Base-by-base conservation (phyloP, 2,329 filamentous ascomycete species). In the Fusarium anguioides region DNA sequence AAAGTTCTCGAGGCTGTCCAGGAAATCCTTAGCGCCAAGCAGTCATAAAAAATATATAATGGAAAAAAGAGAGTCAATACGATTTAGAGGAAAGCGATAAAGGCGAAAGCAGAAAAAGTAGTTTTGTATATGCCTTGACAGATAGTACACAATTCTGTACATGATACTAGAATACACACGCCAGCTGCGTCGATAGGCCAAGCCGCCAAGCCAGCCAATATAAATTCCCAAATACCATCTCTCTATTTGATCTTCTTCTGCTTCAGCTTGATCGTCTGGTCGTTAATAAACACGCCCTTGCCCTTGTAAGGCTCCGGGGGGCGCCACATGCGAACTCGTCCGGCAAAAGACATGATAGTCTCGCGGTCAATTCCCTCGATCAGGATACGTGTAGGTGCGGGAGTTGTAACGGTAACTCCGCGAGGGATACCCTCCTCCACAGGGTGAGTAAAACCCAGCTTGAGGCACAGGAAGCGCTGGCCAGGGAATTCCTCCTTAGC, bases 211-310 rank as follows among this genome's bases (percentile, higher is more conserved):
- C 33, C 14, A 53, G 60, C 62, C 31, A 27, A 47, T 41, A 21
- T 47, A 44, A 15, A 18, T 37, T 45, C 31, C 44, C 26, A 53
- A 29, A 41, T 46, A 11, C 15, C 50, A 50, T 42, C 51, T 70
- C 42, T 75, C 83, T 89, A 96, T 85, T 94, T 95, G 79, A 95
- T 93, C 87, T 95, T 96, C 91, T 97, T 99, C 75, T 93, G 91
- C 90, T 99, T 99, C 80, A 99, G 80, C 86, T 91, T 97, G 82
- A 99, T 97, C 27, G 94, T 97, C 86, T 99, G 94, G 67, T 94
- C 93, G 76, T 98, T 96, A 74, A 99, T 90, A 78, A 98, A 99
- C 73, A 99, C 97, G 73, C 96, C 96, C 88, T 99, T 98, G 71
- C 96, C 96, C 88, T 99, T 99, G 81, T 99, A 99, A 69, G 96